phyloP scores from a whole-genome alignment of 2,329 filamentous ascomycete genomes.

The Iodosphaeria phyllophila region DNA sequence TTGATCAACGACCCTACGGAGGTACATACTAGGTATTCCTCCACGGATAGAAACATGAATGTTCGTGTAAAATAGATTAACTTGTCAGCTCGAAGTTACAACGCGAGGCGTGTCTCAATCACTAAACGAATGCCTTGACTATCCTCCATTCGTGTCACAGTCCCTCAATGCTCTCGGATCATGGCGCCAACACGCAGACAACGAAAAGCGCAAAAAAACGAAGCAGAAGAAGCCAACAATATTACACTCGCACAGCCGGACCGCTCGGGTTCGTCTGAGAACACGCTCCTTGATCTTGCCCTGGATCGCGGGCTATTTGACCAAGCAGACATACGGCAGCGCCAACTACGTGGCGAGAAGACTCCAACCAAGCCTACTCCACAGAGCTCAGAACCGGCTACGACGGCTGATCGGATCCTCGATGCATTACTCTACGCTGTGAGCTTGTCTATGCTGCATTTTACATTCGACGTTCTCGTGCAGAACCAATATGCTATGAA shows the following conservation, averaged over 20 bases:
- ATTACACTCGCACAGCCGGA: constrained; percentile 53
- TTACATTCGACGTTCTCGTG: constrained; percentile 62
- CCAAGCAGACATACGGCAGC: constrained; percentile 23
- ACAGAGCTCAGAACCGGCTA: constrained; percentile 4
- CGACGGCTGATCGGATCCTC: constrained; percentile 29
- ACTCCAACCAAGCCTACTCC: constrained; percentile 9
- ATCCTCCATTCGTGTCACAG: too few species aligned
- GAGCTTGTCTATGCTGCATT: constrained; percentile 52
- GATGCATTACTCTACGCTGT: constrained; percentile 39
- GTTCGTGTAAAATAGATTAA: too few species aligned
- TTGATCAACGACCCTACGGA: too few species aligned
- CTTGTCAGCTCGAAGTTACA: too few species aligned
- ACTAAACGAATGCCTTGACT: too few species aligned
- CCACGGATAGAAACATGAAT: too few species aligned
- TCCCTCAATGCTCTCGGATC: too few species aligned
- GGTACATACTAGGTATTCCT: too few species aligned
- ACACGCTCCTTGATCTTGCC: constrained; percentile 59
- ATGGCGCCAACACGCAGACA: constrained; percentile 33
- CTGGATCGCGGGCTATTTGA: constrained; percentile 41
- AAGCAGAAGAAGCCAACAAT: constrained; percentile 13
- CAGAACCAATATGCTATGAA: constrained; percentile 60
- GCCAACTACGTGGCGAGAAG: constrained; percentile 15
- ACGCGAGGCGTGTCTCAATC: too few species aligned
- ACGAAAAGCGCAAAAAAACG: constrained; percentile 21
- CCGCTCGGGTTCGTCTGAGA: constrained; percentile 37